Evolutionary conservation across 2,329 filamentous ascomycete genomes (phyloP).

Genomic region (Paraphoma chrysanthemicola): DNA sequence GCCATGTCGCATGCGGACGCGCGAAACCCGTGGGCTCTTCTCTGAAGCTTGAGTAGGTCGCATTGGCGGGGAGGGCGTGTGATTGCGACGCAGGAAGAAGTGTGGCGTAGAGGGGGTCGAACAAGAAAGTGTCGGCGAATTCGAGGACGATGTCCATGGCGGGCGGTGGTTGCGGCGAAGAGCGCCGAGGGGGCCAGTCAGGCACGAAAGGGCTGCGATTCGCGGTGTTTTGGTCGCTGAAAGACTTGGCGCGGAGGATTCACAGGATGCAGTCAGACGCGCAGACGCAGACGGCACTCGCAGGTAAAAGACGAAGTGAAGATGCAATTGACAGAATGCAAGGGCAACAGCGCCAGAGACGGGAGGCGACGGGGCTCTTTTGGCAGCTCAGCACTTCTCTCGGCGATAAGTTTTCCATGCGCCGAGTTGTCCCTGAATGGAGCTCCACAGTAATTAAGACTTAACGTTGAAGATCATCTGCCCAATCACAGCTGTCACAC

Average conservation of each 20-base stretch:
- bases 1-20: constrained; percentile 55
- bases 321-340: neutral
- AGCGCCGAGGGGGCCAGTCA: constrained; percentile 18
- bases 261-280: neutral
- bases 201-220: constrained; percentile 28
- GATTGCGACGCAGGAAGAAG: constrained; percentile 59
- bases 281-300: neutral
- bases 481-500: constrained; percentile 2
- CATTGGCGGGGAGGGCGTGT: constrained; percentile 60
- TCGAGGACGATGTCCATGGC: constrained; percentile 94
- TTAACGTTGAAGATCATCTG: neutral
- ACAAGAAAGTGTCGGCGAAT: constrained; percentile 78
- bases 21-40: constrained; percentile 44
- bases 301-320: neutral
- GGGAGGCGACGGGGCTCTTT: constrained; percentile 9
- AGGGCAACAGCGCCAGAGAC: constrained; percentile 6
- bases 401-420: constrained; percentile 19
- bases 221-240: constrained; percentile 13
- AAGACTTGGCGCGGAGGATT: neutral
- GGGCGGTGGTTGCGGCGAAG: constrained; percentile 24
- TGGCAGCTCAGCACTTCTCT: constrained; percentile 8
- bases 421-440: constrained; percentile 9
- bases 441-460: constrained; percentile 5
- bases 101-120: constrained; percentile 79
- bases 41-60: constrained; percentile 61